Base-by-base conservation (phyloP, 2,329 filamentous ascomycete genomes). In the Hypoxylon sp. region DNA sequence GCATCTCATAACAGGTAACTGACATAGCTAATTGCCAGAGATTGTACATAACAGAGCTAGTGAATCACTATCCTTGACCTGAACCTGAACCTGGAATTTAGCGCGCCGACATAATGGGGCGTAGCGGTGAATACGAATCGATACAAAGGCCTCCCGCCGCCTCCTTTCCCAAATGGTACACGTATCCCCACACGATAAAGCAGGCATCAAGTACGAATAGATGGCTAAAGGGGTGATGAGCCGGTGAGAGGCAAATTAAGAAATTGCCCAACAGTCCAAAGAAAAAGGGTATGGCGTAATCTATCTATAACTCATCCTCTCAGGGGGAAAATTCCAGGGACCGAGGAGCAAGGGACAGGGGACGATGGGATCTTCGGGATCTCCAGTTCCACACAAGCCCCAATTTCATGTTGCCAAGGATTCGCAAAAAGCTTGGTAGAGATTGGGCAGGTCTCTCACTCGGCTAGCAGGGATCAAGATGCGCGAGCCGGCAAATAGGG, bases 341-440 rank as follows among this genome's bases (percentile, higher is more conserved):
- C 48, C 48, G 55, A 46, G 21, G 54, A 47, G 41, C 27, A 34
- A 30, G 30, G 43, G 53, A 59, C 34, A 46, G 32, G 27, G 41
- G 34, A 61, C 16, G 23, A 50, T 39, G 47, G 55, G 45, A 65
- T 67, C 55, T 58, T 62, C 58, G 51, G 61, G 46, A 48, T 45
- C 47, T 39, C 43, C 37, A 61, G 52, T 45, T 51, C 39, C 25
- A 57, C 52, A 52, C 46, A 29, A 16, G 51, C 34, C 52, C 60
- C 56, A 58, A 58, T 58, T 59, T 68, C 57, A 54, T 14, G 29
- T 41, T 9, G 60, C 50, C 61, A 67, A 70, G 54, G 52, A 21
- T 67, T 70, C 63, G 62, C 70, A 70, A 58, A 34, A 72, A 72
- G 69, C 69, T 72, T 72, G 67, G 69, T 67, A 59, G 21, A 56